Percentiles rank a stretch among this genome's conserved stretches.
Conservation (phyloP, 345 rosid genomes). For the Rhodamnia rubescens region DNA sequence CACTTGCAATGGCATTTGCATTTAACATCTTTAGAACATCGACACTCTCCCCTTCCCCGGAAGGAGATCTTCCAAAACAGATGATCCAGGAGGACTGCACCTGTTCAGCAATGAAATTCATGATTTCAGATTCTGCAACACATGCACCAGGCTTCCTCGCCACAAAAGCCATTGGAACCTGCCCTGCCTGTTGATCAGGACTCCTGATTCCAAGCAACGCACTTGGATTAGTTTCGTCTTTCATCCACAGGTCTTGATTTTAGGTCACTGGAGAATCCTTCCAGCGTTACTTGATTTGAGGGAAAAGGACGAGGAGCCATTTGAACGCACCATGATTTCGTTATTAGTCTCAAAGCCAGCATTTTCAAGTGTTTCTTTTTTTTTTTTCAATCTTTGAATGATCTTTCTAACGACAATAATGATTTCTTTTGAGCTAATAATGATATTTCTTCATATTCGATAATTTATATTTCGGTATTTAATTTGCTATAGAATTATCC, state of each 20-base stretch:
- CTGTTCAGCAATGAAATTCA: slow-evolving; percentile 60
- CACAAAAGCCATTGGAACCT: slow-evolving; percentile 78
- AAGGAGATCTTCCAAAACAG: neutral
- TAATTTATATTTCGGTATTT: neutral
- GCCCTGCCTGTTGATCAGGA: slow-evolving; percentile 81
- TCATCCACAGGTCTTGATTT: neutral
- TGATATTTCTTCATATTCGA: neutral
- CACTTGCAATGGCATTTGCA: neutral
- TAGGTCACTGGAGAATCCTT: neutral
- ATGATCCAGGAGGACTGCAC: slow-evolving; percentile 11
- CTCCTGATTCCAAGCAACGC: slow-evolving; percentile 23
- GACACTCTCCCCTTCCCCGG: neutral
- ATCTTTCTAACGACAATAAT: neutral
- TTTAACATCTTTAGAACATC: neutral
- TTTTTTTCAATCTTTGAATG: neutral
- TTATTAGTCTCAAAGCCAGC: neutral
- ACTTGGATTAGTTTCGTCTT: neutral
- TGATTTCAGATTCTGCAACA: slow-evolving; percentile 35
- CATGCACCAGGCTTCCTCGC: slow-evolving; percentile 67
- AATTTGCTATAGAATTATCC: neutral
- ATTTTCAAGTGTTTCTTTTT: neutral
- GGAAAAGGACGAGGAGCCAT: neutral
- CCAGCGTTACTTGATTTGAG: neutral
- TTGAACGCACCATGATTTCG: neutral
- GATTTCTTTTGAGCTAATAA: neutral